Evolutionary conservation across 176 grass and related monocot species (phyloP).

Genomic region (Oryza punctata): DNA sequence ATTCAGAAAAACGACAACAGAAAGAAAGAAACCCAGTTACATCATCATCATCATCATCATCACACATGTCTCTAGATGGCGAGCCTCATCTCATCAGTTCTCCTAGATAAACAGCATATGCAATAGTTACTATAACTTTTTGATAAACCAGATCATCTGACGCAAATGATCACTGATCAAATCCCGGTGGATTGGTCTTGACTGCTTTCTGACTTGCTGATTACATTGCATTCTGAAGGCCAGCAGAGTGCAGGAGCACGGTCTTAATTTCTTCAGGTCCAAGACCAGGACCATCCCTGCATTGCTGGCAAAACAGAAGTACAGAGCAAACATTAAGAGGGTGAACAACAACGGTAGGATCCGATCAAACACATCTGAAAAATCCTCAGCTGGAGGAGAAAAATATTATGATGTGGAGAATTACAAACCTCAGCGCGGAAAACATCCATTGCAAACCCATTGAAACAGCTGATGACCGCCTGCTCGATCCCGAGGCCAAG

Average conservation of each 20-base stretch:
- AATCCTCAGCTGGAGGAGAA: neutral
- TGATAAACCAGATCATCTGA: neutral
- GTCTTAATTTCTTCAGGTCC: constrained; percentile 82
- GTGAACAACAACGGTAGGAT: constrained; percentile 1
- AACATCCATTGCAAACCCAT: constrained; percentile 72
- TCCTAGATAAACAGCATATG: neutral
- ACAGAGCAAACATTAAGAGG: constrained; percentile 30
- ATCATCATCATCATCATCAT: neutral
- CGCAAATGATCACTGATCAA: neutral
- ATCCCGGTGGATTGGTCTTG: neutral
- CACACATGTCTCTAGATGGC: constrained; percentile 41
- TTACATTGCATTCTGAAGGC: constrained; percentile 54
- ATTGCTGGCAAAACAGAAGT: constrained; percentile 51
- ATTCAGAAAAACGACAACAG: neutral
- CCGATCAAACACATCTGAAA: neutral
- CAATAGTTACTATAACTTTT: neutral
- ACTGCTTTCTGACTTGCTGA: neutral
- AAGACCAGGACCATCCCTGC: constrained; percentile 50
- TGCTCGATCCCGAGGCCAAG: constrained; percentile 74
- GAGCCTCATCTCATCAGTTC: constrained; percentile 43
- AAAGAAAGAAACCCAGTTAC: constrained; percentile 15
- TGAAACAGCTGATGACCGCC: constrained; percentile 76
- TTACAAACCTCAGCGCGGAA: constrained; percentile 72
- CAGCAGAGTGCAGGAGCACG: constrained; percentile 64
- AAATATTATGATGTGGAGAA: neutral